Percentiles rank a stretch among this genome's conserved stretches.
These are phyloP conservation scores for Plectosphaerella cucumerina DNA, from an alignment of 2,329 filamentous ascomycete species.

Conservation along the genomic window DNA sequence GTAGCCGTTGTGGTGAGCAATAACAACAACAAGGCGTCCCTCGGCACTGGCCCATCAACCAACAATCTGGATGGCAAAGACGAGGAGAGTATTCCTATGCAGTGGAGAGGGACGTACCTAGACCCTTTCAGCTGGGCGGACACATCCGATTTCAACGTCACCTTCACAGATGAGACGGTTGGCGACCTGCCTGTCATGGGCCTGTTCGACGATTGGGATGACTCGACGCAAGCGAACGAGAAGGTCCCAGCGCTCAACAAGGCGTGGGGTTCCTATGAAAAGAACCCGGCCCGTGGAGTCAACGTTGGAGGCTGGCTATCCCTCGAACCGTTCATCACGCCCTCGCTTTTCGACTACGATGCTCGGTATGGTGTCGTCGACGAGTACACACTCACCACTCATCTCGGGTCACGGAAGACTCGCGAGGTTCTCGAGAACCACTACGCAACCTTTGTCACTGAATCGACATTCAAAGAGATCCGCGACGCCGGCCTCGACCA, in stretches of 20 bases:
- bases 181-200: conserved; percentile 91
- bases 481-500: conserved; percentile 87
- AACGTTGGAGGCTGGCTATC: conserved; percentile 94
- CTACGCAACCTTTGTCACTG: conserved; percentile 84
- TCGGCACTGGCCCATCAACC: conserved; percentile 3
- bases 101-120: conserved; percentile 69
- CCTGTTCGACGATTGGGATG: conserved; percentile 79
- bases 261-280: conserved; percentile 71
- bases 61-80: conserved; percentile 44
- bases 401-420: conserved; percentile 63
- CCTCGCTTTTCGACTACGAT: conserved; percentile 77
- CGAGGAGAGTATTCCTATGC: conserved; percentile 54
- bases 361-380: conserved; percentile 67
- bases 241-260: conserved; percentile 76
- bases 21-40: conserved; percentile 38
- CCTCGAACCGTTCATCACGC: conserved; percentile 92
- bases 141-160: conserved; percentile 87
- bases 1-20: conserved; percentile 64
- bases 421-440: conserved; percentile 76
- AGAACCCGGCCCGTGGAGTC: conserved; percentile 78
- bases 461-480: conserved; percentile 80
- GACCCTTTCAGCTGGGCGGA: conserved; percentile 93
- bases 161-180: conserved; percentile 80
- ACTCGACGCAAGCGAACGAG: conserved; percentile 71
- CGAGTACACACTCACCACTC: conserved; percentile 74